Evolutionary conservation across 768 basidiomycete species (phyloP), one percentile per base, ranked within the genome.

Genomic region (Tremella fuciformis): DNA sequence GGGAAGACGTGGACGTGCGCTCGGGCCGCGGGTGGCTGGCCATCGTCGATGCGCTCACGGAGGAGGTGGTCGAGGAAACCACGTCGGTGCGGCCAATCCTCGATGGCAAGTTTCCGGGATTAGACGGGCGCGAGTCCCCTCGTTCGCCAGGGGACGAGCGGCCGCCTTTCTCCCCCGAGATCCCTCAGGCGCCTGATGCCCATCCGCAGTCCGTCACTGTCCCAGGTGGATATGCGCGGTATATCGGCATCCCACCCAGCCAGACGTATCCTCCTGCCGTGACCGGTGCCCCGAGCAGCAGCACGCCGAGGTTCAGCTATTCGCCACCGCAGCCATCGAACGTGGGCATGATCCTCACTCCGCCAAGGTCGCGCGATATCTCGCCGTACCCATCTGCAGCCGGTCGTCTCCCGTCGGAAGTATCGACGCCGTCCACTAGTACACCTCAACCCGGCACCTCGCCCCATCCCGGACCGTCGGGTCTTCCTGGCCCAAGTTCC

Each of bases 11-110:
- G 24, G 67, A 71, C 37, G 71, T 76, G 25, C 53, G 58, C 34
- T 56, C 63, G 19, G 75, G 75, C 1, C 39, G 75, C 55, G 73
- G 73, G 18, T 76, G 75, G 75, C 60, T 76, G 59, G 69, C 72
- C 11, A 69, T 76, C 37, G 75, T 76, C 50, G 64, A 75, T 50
- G 75, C 71, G 0, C 54, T 76, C 49, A 73, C 71, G 8, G 74
- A 76, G 55, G 72, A 75, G 38, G 70, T 75, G 24, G 55, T 61
- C 21, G 69, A 71, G 37, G 41, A 53, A 22, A 50, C 22, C 6
- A n/a, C 42, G n/a, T 4, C 22, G 6, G 8, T 22, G 8, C 22
- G n/a, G n/a, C n/a, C n/a, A 6, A 48, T 49, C 41, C 42, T 55
- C 15, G 40, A 25, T 22, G 39, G 41, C 22, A 44, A 44, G 24